phyloP scores from a whole-genome alignment of 495 filamentous ascomycete genomes.

The Daldinia loculata region DNA sequence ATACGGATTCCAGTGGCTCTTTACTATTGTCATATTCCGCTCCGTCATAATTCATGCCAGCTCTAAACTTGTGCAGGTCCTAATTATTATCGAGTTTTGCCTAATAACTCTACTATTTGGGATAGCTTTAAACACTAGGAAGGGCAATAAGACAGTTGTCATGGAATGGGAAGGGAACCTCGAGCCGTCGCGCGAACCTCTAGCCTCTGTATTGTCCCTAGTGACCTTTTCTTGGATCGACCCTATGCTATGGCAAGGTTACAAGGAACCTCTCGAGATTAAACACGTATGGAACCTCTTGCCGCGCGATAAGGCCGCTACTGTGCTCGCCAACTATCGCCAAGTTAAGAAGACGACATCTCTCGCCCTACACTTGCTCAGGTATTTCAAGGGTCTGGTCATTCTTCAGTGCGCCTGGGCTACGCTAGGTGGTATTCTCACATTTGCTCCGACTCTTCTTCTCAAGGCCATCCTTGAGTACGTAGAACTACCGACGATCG shows the following conservation, averaged over 20 bases:
- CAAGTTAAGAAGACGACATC: slow-evolving; percentile 83
- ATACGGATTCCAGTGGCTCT: slow-evolving; percentile 86
- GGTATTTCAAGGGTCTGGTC: slow-evolving; percentile 81
- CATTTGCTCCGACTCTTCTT: slow-evolving; percentile 90
- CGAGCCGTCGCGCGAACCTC: slow-evolving; percentile 82
- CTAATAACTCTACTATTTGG: slow-evolving; percentile 76
- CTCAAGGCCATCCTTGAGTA: slow-evolving; percentile 92
- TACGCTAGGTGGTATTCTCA: slow-evolving; percentile 76
- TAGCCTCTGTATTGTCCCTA: slow-evolving; percentile 87
- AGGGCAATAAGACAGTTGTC: slow-evolving; percentile 88
- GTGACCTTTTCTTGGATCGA: slow-evolving; percentile 93
- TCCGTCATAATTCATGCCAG: slow-evolving; percentile 83
- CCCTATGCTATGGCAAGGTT: slow-evolving; percentile 88
- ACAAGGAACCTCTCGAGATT: slow-evolving; percentile 82
- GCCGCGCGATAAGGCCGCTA: slow-evolving; percentile 84
- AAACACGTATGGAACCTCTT: slow-evolving; percentile 91
- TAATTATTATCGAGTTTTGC: slow-evolving; percentile 75
- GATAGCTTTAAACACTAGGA: slow-evolving; percentile 81
- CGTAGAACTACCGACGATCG: slow-evolving; percentile 80
- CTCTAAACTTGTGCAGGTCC: slow-evolving; percentile 64
- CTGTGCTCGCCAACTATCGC: slow-evolving; percentile 80
- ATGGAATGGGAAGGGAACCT: slow-evolving; percentile 87
- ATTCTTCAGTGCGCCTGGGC: slow-evolving; percentile 84
- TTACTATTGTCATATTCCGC: slow-evolving; percentile 78
- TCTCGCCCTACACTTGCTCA: slow-evolving; percentile 81